Evolutionary conservation across 306 rosid species (phyloP).

Genomic region (Prunus mongolica): DNA sequence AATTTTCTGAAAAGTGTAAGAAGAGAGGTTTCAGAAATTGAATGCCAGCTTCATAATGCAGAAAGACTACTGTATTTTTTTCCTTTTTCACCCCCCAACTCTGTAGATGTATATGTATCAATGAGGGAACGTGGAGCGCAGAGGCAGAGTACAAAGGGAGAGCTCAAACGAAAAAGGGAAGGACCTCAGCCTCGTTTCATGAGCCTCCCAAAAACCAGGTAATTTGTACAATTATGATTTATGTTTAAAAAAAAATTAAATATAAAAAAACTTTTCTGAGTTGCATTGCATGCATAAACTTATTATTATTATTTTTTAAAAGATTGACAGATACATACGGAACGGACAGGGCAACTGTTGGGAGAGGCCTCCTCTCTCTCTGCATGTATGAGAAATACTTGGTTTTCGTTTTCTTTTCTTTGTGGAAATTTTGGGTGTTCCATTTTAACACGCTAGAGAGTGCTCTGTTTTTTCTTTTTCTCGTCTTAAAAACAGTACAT

Average conservation of each 20-base stretch:
- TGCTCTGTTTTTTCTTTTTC: neutral
- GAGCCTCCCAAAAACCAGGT: conserved; percentile 13
- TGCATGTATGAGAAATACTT: neutral
- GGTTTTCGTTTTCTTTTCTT: neutral
- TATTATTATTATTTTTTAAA: too few species aligned
- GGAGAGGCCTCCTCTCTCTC: too few species aligned
- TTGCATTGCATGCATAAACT: neutral
- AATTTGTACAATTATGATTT: neutral
- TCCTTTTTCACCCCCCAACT: neutral
- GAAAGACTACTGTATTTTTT: conserved; percentile 5
- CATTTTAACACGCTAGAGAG: neutral
- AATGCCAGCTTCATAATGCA: conserved; percentile 63
- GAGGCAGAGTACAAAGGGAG: neutral
- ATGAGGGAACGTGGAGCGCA: neutral
- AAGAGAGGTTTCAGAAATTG: conserved; percentile 46
- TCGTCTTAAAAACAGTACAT: conserved; percentile 3
- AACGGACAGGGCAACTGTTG: too few species aligned
- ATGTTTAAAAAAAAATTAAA: neutral
- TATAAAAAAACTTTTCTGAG: neutral
- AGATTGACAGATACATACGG: neutral
- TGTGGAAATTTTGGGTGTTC: neutral
- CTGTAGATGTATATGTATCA: conserved; percentile 1
- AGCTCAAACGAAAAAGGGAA: neutral
- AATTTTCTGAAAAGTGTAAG: conserved; percentile 22
- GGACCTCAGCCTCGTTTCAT: neutral